Percentiles rank a stretch among this genome's conserved stretches.
Evolutionary conservation across 495 filamentous ascomycete genomes (phyloP).

Genomic region (Lophium mytilinum): DNA sequence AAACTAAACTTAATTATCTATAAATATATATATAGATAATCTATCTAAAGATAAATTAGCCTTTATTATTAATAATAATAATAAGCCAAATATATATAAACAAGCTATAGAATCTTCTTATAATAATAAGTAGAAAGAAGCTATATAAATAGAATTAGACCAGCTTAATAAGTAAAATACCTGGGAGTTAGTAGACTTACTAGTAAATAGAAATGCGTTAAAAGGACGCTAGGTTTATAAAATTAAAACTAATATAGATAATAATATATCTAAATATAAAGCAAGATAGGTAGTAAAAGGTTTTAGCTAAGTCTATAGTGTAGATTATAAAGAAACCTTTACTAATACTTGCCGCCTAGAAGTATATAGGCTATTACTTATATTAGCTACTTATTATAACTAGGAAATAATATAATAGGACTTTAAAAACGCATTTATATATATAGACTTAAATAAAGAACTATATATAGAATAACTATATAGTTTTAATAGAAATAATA

Average conservation of each 20-base stretch:
- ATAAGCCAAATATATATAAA: not conserved
- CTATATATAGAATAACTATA: too few species aligned
- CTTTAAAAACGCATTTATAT: too few species aligned
- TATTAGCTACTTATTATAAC: slow-evolving; percentile 14
- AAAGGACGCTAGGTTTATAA: slow-evolving; percentile 17
- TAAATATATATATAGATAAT: not conserved
- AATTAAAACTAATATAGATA: slow-evolving; percentile 13
- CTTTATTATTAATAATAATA: not conserved
- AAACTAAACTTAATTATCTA: too few species aligned
- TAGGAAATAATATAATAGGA: slow-evolving; percentile 33
- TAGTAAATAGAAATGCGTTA: slow-evolving; percentile 5
- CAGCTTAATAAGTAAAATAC: slow-evolving; percentile 1
- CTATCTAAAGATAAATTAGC: not conserved
- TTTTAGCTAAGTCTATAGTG: slow-evolving; percentile 20
- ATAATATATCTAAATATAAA: slow-evolving; percentile 18
- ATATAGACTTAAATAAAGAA: too few species aligned
- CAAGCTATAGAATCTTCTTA: not conserved
- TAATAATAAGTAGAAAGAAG: not conserved
- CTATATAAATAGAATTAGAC: not conserved
- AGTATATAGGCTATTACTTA: slow-evolving; percentile 10
- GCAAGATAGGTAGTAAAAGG: slow-evolving; percentile 23
- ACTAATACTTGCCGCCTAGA: slow-evolving; percentile 8
- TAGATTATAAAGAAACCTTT: slow-evolving; percentile 30
- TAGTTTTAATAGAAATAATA: too few species aligned
- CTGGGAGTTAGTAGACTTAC: slow-evolving; percentile 5